Evolutionary conservation across 495 filamentous ascomycete genomes (phyloP).

Genomic region (Lophiotrema nucula): DNA sequence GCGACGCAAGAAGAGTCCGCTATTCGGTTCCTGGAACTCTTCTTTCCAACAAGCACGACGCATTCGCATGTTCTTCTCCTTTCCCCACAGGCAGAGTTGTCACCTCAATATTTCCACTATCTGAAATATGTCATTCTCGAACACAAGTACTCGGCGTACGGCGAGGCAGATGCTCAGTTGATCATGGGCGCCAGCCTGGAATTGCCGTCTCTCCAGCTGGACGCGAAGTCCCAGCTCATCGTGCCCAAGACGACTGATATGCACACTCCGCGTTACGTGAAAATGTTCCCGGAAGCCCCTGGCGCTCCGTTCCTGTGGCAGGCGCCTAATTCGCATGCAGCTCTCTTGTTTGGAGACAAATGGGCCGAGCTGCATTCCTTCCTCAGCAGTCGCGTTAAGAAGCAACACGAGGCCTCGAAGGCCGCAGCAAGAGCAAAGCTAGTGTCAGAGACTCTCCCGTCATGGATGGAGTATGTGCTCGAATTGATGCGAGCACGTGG

Average conservation of each 20-base stretch:
- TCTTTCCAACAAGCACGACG: conserved; percentile 64
- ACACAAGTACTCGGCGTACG: conserved; percentile 65
- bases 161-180: conserved; percentile 41
- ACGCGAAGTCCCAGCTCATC: conserved; percentile 52
- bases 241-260: conserved; percentile 47
- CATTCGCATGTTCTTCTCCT: conserved; percentile 73
- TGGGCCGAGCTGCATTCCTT: conserved; percentile 81
- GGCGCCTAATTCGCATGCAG: conserved; percentile 74
- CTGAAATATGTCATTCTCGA: conserved; percentile 70
- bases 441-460: conserved; percentile 54
- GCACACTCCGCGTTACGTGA: conserved; percentile 21
- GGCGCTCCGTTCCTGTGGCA: conserved; percentile 72
- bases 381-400: conserved; percentile 56
- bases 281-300: conserved; percentile 34
- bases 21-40: conserved; percentile 72
- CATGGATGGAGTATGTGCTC: conserved; percentile 75
- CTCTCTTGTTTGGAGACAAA: conserved; percentile 76
- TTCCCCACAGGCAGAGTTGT: conserved; percentile 72
- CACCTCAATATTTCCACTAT: conserved; percentile 76
- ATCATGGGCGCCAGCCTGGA: conserved; percentile 77
- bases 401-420: conserved; percentile 28
- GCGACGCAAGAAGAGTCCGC: conserved; percentile 63
- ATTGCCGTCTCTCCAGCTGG: conserved; percentile 60
- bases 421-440: conserved; percentile 29
- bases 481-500: conserved; percentile 69